Evolutionary conservation across 108 stramenopile genomes (phyloP).

Genomic region (Mediolabrus comicus): DNA sequence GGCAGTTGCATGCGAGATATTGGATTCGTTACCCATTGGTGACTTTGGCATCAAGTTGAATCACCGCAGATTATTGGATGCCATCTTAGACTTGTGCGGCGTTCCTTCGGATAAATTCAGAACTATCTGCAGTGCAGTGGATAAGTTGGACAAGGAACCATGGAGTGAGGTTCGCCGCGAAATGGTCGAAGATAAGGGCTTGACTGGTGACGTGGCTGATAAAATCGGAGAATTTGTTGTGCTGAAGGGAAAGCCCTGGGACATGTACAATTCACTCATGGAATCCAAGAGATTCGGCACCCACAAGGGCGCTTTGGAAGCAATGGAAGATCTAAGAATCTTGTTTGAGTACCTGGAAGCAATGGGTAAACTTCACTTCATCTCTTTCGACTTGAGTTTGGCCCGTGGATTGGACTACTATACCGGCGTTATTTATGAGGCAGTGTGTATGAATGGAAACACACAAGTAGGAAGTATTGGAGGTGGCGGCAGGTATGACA

Average conservation of each 20-base stretch:
- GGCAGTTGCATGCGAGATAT: slow-evolving; percentile 84
- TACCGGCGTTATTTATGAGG: slow-evolving; percentile 95
- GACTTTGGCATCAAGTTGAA: slow-evolving; percentile 90
- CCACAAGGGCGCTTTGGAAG: slow-evolving; percentile 71
- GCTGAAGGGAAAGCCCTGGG: slow-evolving; percentile 63
- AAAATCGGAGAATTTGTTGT: slow-evolving; percentile 84
- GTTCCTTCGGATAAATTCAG: slow-evolving; percentile 88
- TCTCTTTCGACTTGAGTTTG: slow-evolving; percentile 85
- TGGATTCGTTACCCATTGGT: slow-evolving; percentile 83
- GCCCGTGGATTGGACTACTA: slow-evolving; percentile 95
- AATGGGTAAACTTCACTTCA: slow-evolving; percentile 71
- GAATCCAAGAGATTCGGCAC: slow-evolving; percentile 62
- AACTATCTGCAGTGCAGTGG: slow-evolving; percentile 89
- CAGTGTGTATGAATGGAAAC: slow-evolving; percentile 74
- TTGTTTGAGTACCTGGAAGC: slow-evolving; percentile 89
- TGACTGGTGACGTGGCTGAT: slow-evolving; percentile 77
- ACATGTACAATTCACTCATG: slow-evolving; percentile 65
- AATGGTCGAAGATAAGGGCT: slow-evolving; percentile 89
- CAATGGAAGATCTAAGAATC: slow-evolving; percentile 82
- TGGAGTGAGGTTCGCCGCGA: slow-evolving; percentile 83
- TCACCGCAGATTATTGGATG: slow-evolving; percentile 86
- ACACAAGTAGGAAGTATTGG: slow-evolving; percentile 90
- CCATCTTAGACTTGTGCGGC: slow-evolving; percentile 87
- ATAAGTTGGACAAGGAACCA: slow-evolving; percentile 92
- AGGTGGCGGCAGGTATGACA: slow-evolving; percentile 91